Conservation (phyloP, 2,329 filamentous ascomycete species). For the Talaromyces sp. region DNA sequence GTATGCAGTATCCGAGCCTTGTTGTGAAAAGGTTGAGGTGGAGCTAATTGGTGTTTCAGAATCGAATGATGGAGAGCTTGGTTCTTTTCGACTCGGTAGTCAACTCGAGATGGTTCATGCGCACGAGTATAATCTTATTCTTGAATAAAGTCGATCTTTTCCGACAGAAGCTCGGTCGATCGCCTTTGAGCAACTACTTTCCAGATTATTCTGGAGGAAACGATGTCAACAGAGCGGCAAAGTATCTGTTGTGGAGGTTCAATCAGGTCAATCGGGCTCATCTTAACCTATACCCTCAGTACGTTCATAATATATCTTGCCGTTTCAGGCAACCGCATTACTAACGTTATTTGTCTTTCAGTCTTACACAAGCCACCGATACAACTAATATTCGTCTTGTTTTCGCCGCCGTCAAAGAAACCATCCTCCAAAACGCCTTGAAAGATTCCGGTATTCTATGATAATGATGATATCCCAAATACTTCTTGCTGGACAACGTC, state of each 20-base stretch:
- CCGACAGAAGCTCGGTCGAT: slow-evolving; percentile 85
- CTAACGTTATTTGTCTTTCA: slow-evolving; percentile 36
- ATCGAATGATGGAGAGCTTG: slow-evolving; percentile 98
- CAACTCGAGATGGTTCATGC: slow-evolving; percentile 98
- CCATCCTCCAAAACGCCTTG: slow-evolving; percentile 94
- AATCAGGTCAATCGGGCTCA: slow-evolving; percentile 97
- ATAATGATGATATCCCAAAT: slow-evolving; percentile 5
- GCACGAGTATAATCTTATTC: slow-evolving; percentile 97
- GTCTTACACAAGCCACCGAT: slow-evolving; percentile 96
- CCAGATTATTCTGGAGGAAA: slow-evolving; percentile 96
- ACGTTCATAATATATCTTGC: slow-evolving; percentile 40
- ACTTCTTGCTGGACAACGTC: slow-evolving; percentile 18
- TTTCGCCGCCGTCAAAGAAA: slow-evolving; percentile 97
- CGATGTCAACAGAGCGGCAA: slow-evolving; percentile 95
- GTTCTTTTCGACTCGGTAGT: slow-evolving; percentile 97
- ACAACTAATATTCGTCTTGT: slow-evolving; percentile 97
- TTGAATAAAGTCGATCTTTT: slow-evolving; percentile 99
- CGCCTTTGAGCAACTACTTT: slow-evolving; percentile 90
- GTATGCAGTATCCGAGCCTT: slow-evolving; percentile 48
- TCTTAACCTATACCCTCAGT: slow-evolving; percentile 96
- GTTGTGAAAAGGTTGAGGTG: not conserved
- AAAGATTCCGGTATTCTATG: slow-evolving; percentile 95
- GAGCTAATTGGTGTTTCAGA: slow-evolving; percentile 52
- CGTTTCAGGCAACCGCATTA: not conserved
- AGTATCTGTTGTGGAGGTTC: slow-evolving; percentile 96